Evolutionary conservation across 169 alveolate species (phyloP), one percentile per base, ranked within the genome.

Genomic region (Plasmodium gaboni): DNA sequence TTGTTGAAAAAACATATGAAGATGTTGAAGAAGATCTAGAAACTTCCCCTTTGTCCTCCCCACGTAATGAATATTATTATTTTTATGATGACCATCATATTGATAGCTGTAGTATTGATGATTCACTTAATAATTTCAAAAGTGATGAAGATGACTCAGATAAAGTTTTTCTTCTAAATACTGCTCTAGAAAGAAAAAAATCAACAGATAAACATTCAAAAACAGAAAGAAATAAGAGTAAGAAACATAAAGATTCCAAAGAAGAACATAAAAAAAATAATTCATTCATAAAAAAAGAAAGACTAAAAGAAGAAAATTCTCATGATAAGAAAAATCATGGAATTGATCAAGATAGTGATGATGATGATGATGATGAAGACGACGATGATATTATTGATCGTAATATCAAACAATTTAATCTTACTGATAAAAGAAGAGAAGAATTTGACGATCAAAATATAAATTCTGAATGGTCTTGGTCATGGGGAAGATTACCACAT

Each of bases 1-100:
- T 98, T 93, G 94, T 96, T 59, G 97, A 96, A 57, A 97, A 96
- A 26, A 92, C 86, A 12, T 96, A 93, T 55, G 93, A 67, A n/a
- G 91, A 83, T 55, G 91, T 83, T 7, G 91, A 83, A n/a, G 91
- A 83, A 68, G 91, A 83, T 10, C 13, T 83, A 68, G 91, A 83
- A 68, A 83, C 91, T 13, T 83, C 91, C 2, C 83, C 91, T 5
- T 46, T 83, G n/a, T 83, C 91, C n/a, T 83, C 91, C 1, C 85
- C 80, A 6, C 60, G 91, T 5, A 42, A 68, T 68, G 73, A 67
- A 26, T 67, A 83, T 68, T 44, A 83, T 50, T 71, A 83, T 42
- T 38, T 32, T 17, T 67, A 51, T 68, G 24, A 22, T 17, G 83
- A 57, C 44, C 68, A 83, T 15, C 71, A 68, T 32, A 83, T 83